Conservation (phyloP, 2,329 filamentous ascomycete genomes). For the Taxawa tesnikishii region DNA sequence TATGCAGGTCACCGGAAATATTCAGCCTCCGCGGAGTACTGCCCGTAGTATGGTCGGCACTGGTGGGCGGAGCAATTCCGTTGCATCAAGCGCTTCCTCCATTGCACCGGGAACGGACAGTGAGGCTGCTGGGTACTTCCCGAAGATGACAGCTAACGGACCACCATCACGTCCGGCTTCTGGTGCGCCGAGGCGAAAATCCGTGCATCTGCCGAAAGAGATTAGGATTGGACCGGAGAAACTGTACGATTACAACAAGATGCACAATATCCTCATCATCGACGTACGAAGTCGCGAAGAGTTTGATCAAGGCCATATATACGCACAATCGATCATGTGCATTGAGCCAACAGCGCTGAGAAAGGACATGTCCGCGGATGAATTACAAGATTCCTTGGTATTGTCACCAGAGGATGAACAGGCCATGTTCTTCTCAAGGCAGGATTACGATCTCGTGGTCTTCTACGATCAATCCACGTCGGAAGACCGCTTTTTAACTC, state of each 20-base stretch:
- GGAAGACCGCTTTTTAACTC: conserved; percentile 44
- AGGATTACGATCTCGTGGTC: conserved; percentile 75
- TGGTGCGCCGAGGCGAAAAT: conserved; percentile 22
- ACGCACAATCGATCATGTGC: conserved; percentile 72
- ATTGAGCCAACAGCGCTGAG: conserved; percentile 72
- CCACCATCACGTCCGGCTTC: conserved; percentile 5
- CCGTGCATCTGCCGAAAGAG: conserved; percentile 40
- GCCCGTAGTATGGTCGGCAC: conserved; percentile 50
- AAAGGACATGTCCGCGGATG: conserved; percentile 52
- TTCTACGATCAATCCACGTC: conserved; percentile 69
- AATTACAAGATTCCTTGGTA: conserved; percentile 55
- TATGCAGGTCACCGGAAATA: conserved; percentile 51
- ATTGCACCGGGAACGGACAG: conserved; percentile 23
- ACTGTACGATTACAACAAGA: conserved; percentile 57
- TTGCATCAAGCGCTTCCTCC: conserved; percentile 21
- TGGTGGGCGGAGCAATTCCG: conserved; percentile 41
- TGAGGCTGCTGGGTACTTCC: conserved; percentile 26
- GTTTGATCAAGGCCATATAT: conserved; percentile 83
- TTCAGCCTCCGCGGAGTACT: conserved; percentile 53
- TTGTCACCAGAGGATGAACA: conserved; percentile 65
- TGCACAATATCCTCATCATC: conserved; percentile 63
- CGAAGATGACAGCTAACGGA: conserved; percentile 12
- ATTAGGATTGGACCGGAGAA: conserved; percentile 55
- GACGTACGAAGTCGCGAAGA: conserved; percentile 71
- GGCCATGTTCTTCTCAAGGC: conserved; percentile 55